Evolutionary conservation across 768 basidiomycete species (phyloP), one percentile per base, ranked within the genome.

Genomic region (Floccularia luteovirens): DNA sequence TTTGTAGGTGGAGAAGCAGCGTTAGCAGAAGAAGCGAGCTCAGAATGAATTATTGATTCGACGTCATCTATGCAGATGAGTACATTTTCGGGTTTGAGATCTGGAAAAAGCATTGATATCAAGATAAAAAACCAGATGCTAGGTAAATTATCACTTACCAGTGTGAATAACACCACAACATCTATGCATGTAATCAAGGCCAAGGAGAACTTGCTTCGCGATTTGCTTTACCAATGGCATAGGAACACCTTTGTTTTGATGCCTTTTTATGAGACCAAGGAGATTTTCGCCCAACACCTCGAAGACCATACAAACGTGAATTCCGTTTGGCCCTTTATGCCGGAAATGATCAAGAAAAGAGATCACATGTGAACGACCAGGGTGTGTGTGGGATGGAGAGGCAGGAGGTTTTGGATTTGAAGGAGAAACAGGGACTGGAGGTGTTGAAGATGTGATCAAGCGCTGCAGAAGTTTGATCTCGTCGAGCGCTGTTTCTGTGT

Each of bases 221-320:
- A 98, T 97, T 62, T 98, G 96, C 54, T 83, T 85, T 48, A 94
- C 90, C 48, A 98, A 66, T 36, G 70, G 81, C 72, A 90, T 88
- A 11, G 94, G 93, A 1, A 98, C 93, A 48, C 94, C 94, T 52
- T 94, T 92, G 66, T 91, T 92, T 69, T 98, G 93, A 66, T 98
- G 91, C 8, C 94, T 79, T 63, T 96, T 97, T 74, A 98, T 96
- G 52, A 99, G 76, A 3, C 86, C 92, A 2, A 98, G 77, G 2
- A 99, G 70, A 58, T 94, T 97, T 64, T 99, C 94, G 44, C 94
- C 96, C 6, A 99, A 76, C 19, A 98, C 96, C 61, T 99, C 96
- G 54, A 97, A 97, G 11, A 96, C 92, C 96, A 99, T 98, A 73
- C 96, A 98, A 50, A 99, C 88, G 62, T 99, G 96, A 12, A 77